phyloP scores from a whole-genome alignment of 495 filamentous ascomycete genomes.

The Melanomma pulvis-pyrius region DNA sequence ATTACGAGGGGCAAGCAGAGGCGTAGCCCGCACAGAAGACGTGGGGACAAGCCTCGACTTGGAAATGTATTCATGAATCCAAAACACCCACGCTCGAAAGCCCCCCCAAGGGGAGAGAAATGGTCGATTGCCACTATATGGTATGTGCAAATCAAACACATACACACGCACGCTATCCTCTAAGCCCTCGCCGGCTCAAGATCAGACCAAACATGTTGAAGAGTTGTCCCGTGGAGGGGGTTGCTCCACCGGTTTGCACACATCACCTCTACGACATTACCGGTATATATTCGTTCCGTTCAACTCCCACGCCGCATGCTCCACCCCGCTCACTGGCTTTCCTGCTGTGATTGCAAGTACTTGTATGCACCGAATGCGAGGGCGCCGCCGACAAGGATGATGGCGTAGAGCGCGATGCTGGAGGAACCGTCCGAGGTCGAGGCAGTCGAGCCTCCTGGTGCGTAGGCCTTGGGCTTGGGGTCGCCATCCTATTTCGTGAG shows the following conservation, averaged over 20 bases:
- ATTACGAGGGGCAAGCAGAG: no score
- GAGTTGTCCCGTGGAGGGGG: no score
- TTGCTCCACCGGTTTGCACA: no score
- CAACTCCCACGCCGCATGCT: background rate
- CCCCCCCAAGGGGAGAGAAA: background rate
- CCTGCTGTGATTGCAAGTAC: conserved; percentile 68
- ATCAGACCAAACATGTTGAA: no score
- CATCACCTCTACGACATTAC: background rate
- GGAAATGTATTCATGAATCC: background rate
- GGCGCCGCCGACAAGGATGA: conserved; percentile 76
- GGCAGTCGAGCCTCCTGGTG: conserved; percentile 52
- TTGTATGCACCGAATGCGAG: conserved; percentile 84
- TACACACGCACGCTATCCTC: background rate
- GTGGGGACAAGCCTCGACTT: background rate
- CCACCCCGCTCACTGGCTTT: conserved; percentile 13
- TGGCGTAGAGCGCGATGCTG: conserved; percentile 79
- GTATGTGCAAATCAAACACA: no score
- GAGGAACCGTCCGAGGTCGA: conserved; percentile 57
- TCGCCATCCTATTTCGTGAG: conserved; percentile 70
- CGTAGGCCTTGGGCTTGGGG: conserved; percentile 67
- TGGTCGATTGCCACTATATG: background rate
- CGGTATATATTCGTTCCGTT: background rate
- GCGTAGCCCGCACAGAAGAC: no score
- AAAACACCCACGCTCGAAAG: background rate
- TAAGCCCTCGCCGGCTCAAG: background rate